These are phyloP conservation scores for Lentinula aciculospora DNA, from an alignment of 768 basidiomycete genomes.

Conservation along the genomic window DNA sequence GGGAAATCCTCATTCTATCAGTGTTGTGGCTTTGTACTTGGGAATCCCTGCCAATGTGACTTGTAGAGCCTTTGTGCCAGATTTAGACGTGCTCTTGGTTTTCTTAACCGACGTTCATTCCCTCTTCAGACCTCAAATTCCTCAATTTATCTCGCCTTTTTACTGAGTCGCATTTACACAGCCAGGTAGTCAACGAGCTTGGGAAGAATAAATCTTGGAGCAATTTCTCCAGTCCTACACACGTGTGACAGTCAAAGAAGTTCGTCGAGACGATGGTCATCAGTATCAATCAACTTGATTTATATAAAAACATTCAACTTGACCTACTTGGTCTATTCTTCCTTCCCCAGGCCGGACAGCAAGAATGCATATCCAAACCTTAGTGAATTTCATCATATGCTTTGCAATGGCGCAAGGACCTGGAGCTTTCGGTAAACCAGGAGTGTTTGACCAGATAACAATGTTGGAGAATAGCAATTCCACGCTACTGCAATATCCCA, in stretches of 20 bases:
- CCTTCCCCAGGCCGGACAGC: background rate
- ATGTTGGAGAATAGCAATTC: constrained; percentile 7
- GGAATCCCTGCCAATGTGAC: too few relatives aligned
- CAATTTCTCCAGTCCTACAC: background rate
- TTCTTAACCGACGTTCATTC: too few relatives aligned
- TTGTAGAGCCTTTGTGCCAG: too few relatives aligned
- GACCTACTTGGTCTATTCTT: background rate
- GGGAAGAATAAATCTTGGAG: too few relatives aligned
- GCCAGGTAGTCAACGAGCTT: too few relatives aligned
- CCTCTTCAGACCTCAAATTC: too few relatives aligned
- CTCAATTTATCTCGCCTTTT: too few relatives aligned
- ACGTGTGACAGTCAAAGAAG: background rate
- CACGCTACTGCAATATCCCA: constrained; percentile 4
- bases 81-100: too few relatives aligned
- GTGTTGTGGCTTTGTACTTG: too few relatives aligned
- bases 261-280: background rate
- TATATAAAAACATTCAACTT: background rate
- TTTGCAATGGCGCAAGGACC: background rate
- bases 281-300: background rate
- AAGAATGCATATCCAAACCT: background rate
- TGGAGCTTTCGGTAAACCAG: background rate
- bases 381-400: background rate
- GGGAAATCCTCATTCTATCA: too few relatives aligned
- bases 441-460: constrained; percentile 1
- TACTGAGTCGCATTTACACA: too few relatives aligned